A percentile compares a stretch with the other conserved stretches of the same genome.
phyloP scores from a whole-genome alignment of 83 land plant species.

The Picea abies region DNA sequence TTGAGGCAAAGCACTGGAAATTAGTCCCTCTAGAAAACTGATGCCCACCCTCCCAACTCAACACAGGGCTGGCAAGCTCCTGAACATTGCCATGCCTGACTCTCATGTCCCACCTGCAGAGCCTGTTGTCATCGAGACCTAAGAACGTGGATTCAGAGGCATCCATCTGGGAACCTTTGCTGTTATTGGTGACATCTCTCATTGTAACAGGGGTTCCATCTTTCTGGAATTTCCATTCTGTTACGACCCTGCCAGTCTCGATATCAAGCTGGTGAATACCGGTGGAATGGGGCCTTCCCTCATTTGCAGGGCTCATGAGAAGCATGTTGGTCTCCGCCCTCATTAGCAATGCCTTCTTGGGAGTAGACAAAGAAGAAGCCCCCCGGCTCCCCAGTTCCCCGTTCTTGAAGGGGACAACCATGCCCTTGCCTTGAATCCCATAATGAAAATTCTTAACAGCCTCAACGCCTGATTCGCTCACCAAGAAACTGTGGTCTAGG shows the following conservation, averaged over 20 bases:
- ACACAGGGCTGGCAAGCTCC: constrained; percentile 69
- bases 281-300: constrained; percentile 53
- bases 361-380: constrained; percentile 39
- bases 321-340: constrained; percentile 93
- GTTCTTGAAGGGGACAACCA: constrained; percentile 48
- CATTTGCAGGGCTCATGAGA: constrained; percentile 79
- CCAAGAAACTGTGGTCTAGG: constrained; percentile 88
- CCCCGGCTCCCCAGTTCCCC: constrained; percentile 15
- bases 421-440: constrained; percentile 93
- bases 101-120: constrained; percentile 99
- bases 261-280: constrained; percentile 93
- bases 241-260: constrained; percentile 82
- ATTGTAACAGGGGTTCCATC: constrained; percentile 91
- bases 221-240: constrained; percentile 95
- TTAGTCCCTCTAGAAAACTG: constrained; percentile 97
- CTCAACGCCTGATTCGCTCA: constrained; percentile 78
- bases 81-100: constrained; percentile 85
- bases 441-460: constrained; percentile 75
- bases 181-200: constrained; percentile 91
- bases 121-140: constrained; percentile 93
- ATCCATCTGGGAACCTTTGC: constrained; percentile 85
- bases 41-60: constrained; percentile 97
- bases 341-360: constrained; percentile 92
- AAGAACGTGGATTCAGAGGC: constrained; percentile 85
- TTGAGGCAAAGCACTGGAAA: constrained; percentile 95